Base-by-base conservation (phyloP, 495 filamentous ascomycete genomes). In the Chaetomium fimeti region DNA sequence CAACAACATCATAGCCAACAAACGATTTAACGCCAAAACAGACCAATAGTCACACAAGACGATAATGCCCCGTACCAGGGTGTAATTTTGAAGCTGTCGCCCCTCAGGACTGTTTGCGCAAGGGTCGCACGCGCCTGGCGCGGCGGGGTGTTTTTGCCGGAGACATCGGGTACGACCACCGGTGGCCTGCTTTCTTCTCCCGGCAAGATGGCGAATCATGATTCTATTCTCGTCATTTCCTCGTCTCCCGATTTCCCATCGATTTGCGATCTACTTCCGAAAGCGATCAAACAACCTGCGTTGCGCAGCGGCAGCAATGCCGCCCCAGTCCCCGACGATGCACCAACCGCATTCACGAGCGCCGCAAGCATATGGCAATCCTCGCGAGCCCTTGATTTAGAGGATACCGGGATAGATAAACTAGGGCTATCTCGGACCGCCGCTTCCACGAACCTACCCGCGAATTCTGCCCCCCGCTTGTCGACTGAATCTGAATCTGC, bases 231-330 rank as follows among this genome's bases (percentile, higher is more conserved):
- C 25, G 48, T 81, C 38, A 76, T 76, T 2, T 82, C 82, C 0
- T 84, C 82, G 12, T 83, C 80, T 0, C 79, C 80, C 11, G 76
- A 73, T 25, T 66, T 83, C 1, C 81, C 81, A 13, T 76, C 79
- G 3, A 69, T 81, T 7, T 62, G 66, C 53, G 76, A 82, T 2
- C 65, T 81, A 29, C 56, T 79, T 8, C 68, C 74, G 7, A 79
- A 73, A 49, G 68, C 55, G 9, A 57, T 71, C 27, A 71, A 73
- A 55, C 69, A 68, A 5, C 63, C 73, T 9, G n/a, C 66, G 3
- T 52, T 79, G 32, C 65, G 66, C 28, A 76, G 68, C 36, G 77
- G 75, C 22, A 77, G 69, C 47, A 71, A 71, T 47, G 74, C 64
- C 20, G 66, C 72, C 0, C 70, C 74, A 3, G 72, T 77, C 36